A percentile compares a stretch with the other conserved stretches of the same genome.
Evolutionary conservation across 331 rosid species (phyloP).

Genomic region (Quercus phellos): DNA sequence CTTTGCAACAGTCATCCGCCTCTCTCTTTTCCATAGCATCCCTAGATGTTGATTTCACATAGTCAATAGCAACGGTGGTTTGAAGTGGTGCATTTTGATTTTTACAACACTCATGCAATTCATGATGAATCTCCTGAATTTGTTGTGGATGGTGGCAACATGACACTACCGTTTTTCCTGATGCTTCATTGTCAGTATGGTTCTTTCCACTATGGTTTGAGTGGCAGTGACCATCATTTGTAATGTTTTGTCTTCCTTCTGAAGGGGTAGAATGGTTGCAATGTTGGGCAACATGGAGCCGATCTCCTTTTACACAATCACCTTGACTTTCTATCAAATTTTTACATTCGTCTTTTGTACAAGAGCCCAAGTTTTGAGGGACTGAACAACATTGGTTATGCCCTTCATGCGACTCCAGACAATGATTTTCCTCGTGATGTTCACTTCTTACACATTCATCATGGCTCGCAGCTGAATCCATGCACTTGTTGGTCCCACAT

Average conservation of each 20-base stretch:
- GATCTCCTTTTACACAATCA: conserved; percentile 19
- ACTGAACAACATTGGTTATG: conserved; percentile 8
- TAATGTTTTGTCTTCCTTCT: conserved; percentile 9
- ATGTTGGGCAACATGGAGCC: conserved; percentile 20
- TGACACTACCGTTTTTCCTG: not conserved
- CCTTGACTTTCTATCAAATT: not conserved
- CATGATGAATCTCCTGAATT: conserved; percentile 11
- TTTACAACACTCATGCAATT: not conserved
- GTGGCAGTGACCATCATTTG: conserved; percentile 26
- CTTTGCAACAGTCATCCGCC: conserved; percentile 28
- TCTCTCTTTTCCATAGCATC: conserved; percentile 17
- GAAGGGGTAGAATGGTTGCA: conserved; percentile 14
- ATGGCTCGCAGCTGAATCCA: conserved; percentile 16
- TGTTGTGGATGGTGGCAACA: conserved; percentile 19
- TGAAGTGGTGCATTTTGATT: not conserved
- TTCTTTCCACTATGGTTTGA: conserved; percentile 22
- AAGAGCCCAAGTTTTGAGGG: conserved; percentile 4
- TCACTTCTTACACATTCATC: conserved; percentile 22
- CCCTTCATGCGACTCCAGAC: conserved; percentile 12
- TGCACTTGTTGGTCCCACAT: conserved; percentile 15
- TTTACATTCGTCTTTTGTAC: conserved; percentile 3
- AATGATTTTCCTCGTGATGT: conserved; percentile 1
- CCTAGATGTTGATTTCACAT: conserved; percentile 1
- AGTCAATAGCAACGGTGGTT: conserved; percentile 21
- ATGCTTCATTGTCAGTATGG: not conserved